Evolutionary conservation across 306 rosid species (phyloP).

Genomic region (Neltuma alba): DNA sequence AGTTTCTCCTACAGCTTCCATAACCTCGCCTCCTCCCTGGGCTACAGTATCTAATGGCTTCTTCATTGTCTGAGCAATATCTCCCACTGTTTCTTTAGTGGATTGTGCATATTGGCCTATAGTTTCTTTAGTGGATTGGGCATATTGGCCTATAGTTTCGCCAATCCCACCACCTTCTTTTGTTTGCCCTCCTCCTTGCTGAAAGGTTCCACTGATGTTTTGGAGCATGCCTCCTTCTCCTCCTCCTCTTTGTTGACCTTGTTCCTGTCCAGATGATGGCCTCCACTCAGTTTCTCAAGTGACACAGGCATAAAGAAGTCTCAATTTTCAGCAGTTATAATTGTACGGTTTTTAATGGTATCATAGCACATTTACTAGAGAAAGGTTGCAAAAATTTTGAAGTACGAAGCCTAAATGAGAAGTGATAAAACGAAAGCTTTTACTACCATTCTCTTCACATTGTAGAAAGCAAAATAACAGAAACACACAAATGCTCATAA

Average conservation of each 20-base stretch:
- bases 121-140: slow-evolving; percentile 38
- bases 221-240: not conserved
- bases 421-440: not conserved
- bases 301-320: not conserved
- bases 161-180: slow-evolving; percentile 31
- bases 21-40: slow-evolving; percentile 31
- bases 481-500: not conserved
- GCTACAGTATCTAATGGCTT: slow-evolving; percentile 29
- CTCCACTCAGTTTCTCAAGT: slow-evolving; percentile 24
- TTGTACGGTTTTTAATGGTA: not conserved
- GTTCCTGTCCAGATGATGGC: slow-evolving; percentile 30
- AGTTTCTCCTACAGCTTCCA: slow-evolving; percentile 49
- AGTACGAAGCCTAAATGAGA: not conserved
- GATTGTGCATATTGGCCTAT: slow-evolving; percentile 44
- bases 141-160: slow-evolving; percentile 52
- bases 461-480: not conserved
- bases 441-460: not conserved
- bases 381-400: not conserved
- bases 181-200: not conserved
- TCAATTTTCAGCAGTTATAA: slow-evolving; percentile 27
- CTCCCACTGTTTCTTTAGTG: slow-evolving; percentile 34
- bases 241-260: slow-evolving; percentile 24
- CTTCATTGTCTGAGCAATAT: slow-evolving; percentile 29
- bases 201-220: not conserved
- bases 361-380: not conserved